Percentiles rank a stretch among this genome's conserved stretches.
phyloP scores from a whole-genome alignment of 129 eudicot genomes.

The Tagetes patula region DNA sequence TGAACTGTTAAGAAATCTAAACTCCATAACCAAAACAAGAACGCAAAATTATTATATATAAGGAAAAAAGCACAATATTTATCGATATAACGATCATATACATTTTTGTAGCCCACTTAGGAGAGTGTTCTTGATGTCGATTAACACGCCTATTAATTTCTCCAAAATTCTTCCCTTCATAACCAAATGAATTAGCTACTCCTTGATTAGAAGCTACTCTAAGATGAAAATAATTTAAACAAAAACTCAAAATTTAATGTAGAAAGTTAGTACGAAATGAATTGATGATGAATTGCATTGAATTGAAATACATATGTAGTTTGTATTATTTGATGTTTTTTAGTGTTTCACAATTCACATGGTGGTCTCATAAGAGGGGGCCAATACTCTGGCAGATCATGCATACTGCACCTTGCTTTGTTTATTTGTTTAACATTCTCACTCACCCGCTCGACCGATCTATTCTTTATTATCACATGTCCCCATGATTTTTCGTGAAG shows the following conservation, averaged over 20 bases:
- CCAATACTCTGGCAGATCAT: constrained; percentile 29
- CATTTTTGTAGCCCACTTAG: too few relatives aligned
- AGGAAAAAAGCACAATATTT: too few relatives aligned
- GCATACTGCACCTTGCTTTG: neutral
- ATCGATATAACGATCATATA: too few relatives aligned
- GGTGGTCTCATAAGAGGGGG: constrained; percentile 31
- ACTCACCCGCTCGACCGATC: too few relatives aligned
- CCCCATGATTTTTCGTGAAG: constrained; percentile 4
- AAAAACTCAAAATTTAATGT: neutral
- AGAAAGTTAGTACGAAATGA: neutral
- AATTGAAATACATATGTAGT: neutral
- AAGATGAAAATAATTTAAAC: neutral
- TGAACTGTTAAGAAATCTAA: too few relatives aligned
- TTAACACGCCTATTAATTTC: too few relatives aligned
- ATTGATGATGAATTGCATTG: neutral
- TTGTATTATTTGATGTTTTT: constrained; percentile 13
- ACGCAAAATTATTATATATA: too few relatives aligned
- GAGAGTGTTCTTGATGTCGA: too few relatives aligned
- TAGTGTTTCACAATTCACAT: constrained; percentile 15
- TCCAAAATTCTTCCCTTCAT: too few relatives aligned
- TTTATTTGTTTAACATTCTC: neutral
- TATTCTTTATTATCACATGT: neutral
- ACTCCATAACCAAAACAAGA: too few relatives aligned
- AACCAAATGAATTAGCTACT: neutral
- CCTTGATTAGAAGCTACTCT: neutral